Percentiles rank a stretch among this genome's conserved stretches.
Conservation (phyloP, 1,284 basidiomycete species). For the Schizophyllum amplum region DNA sequence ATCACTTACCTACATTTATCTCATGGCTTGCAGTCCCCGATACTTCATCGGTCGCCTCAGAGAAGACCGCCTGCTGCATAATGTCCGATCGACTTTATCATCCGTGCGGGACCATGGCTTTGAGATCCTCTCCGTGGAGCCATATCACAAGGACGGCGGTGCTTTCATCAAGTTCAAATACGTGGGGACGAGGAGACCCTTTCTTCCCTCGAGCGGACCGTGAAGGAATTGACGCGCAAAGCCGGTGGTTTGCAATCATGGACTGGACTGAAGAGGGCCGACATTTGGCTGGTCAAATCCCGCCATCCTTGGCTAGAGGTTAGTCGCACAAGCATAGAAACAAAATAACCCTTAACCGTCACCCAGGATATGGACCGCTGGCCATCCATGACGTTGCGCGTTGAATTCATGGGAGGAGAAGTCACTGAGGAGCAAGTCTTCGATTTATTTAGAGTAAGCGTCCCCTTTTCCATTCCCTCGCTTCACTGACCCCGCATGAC, state of each 20-base stretch:
- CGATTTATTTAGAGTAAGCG: slow-evolving; percentile 56
- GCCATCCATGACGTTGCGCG: slow-evolving; percentile 62
- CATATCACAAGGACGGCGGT: slow-evolving; percentile 74
- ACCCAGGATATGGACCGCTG: slow-evolving; percentile 88
- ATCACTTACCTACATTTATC: slow-evolving; percentile 6
- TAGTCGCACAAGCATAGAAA: not conserved
- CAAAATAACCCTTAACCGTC: not conserved
- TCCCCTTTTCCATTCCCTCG: not conserved
- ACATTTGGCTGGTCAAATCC: slow-evolving; percentile 76
- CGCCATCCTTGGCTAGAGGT: slow-evolving; percentile 72
- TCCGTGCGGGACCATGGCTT: slow-evolving; percentile 47
- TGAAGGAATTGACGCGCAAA: slow-evolving; percentile 33
- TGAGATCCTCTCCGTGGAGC: slow-evolving; percentile 47
- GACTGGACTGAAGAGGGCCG: slow-evolving; percentile 44
- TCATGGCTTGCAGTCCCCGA: slow-evolving; percentile 38
- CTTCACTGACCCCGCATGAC: slow-evolving; percentile 12
- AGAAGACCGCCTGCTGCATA: slow-evolving; percentile 43
- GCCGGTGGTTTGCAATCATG: slow-evolving; percentile 60
- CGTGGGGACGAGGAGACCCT: slow-evolving; percentile 33
- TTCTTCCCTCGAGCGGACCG: slow-evolving; percentile 37
- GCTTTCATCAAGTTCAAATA: slow-evolving; percentile 81
- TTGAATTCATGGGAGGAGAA: slow-evolving; percentile 86
- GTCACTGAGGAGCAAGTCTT: slow-evolving; percentile 73
- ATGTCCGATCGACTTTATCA: slow-evolving; percentile 41
- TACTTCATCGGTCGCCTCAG: slow-evolving; percentile 51